Conservation (phyloP, 306 rosid genomes). For the Malus asiatica region DNA sequence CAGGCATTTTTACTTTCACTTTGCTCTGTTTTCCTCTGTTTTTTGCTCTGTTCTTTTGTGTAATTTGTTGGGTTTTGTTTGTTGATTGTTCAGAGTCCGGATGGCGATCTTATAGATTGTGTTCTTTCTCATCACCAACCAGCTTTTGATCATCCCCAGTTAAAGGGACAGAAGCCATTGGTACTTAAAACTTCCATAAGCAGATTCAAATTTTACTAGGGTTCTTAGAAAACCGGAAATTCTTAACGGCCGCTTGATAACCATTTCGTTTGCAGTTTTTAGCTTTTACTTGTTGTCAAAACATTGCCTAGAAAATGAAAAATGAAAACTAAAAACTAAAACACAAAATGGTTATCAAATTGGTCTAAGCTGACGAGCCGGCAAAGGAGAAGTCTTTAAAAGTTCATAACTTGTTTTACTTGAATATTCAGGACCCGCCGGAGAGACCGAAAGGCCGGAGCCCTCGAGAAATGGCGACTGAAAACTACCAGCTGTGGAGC, state of each 20-base stretch:
- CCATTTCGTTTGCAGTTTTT: not conserved
- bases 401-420: not conserved
- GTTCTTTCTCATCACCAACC: conserved; percentile 72
- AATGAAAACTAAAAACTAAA: too few species aligned
- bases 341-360: not conserved
- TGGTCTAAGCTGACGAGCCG: not conserved
- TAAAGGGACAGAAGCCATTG: conserved; percentile 68
- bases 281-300: too few species aligned
- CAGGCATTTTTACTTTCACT: conserved; percentile 34
- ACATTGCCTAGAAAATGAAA: too few species aligned
- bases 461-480: conserved; percentile 19
- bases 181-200: conserved; percentile 20
- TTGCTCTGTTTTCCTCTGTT: conserved; percentile 8
- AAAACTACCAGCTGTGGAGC: conserved; percentile 65
- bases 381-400: too few species aligned
- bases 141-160: conserved; percentile 89
- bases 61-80: not conserved
- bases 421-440: conserved; percentile 64
- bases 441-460: conserved; percentile 55
- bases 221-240: not conserved
- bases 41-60: not conserved
- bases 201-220: not conserved
- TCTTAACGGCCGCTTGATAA: not conserved
- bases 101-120: conserved; percentile 88
- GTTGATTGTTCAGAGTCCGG: conserved; percentile 52